phyloP scores from a whole-genome alignment of 2,329 filamentous ascomycete species.

The Verticillium nubilum region DNA sequence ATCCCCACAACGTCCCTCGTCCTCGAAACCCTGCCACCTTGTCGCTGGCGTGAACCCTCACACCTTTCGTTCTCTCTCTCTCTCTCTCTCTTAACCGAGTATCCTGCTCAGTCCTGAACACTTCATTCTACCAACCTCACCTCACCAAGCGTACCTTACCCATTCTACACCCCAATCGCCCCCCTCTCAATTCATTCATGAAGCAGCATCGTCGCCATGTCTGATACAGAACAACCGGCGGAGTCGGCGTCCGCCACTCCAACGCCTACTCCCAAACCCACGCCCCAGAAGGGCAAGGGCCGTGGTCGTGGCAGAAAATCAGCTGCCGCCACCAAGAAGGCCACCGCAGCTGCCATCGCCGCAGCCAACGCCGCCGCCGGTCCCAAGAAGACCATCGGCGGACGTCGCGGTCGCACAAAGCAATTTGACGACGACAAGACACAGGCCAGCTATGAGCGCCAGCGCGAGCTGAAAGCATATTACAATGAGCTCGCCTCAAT shows the following conservation, averaged over 20 bases:
- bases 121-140: background rate
- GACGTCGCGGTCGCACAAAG: slow-evolving; percentile 48
- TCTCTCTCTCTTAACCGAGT: background rate
- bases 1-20: background rate
- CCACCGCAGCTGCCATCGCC: slow-evolving; percentile 15
- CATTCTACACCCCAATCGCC: background rate
- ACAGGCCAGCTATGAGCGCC: slow-evolving; percentile 56
- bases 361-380: slow-evolving; percentile 22
- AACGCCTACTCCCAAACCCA: slow-evolving; percentile 12
- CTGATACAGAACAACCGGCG: slow-evolving; percentile 11
- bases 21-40: background rate
- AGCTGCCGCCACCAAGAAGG: slow-evolving; percentile 16
- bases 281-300: slow-evolving; percentile 15
- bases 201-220: slow-evolving; percentile 24
- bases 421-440: slow-evolving; percentile 47
- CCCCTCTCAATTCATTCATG: slow-evolving; percentile 15
- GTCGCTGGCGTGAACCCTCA: background rate
- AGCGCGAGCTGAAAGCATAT: slow-evolving; percentile 59
- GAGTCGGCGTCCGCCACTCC: slow-evolving; percentile 5
- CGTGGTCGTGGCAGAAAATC: slow-evolving; percentile 14
- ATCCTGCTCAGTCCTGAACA: background rate
- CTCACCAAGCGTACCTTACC: background rate
- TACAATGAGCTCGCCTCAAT: slow-evolving; percentile 59
- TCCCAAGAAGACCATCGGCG: slow-evolving; percentile 21
- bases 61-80: background rate